Evolutionary conservation across 2,329 filamentous ascomycete species (phyloP).

Genomic region (Fusarium sp.): DNA sequence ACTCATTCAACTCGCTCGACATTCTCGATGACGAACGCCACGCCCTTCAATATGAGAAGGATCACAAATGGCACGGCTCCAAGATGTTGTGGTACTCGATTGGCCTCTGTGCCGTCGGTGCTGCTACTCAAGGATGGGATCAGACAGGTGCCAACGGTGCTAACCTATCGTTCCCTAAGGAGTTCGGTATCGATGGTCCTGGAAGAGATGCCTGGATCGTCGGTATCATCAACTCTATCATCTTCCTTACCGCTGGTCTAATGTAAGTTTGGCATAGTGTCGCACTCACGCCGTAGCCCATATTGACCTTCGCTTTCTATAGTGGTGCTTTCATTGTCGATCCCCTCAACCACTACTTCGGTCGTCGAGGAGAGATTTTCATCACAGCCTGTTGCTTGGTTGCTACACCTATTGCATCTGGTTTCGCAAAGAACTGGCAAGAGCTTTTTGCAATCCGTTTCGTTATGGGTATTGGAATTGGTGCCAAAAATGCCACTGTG

Average conservation of each 20-base stretch:
- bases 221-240: conserved; percentile 72
- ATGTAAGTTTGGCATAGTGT: neutral
- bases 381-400: conserved; percentile 81
- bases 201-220: conserved; percentile 63
- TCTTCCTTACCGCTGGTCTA: conserved; percentile 54
- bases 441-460: conserved; percentile 78
- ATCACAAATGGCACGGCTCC: conserved; percentile 78
- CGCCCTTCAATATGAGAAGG: conserved; percentile 71
- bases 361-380: conserved; percentile 74
- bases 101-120: conserved; percentile 76
- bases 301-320: neutral
- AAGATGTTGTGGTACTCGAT: conserved; percentile 76
- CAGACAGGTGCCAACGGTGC: conserved; percentile 74
- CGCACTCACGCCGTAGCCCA: accelerated
- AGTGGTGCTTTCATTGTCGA: conserved; percentile 64
- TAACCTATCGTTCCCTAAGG: conserved; percentile 71
- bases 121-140: conserved; percentile 78
- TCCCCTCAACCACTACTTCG: conserved; percentile 67
- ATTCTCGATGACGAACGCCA: conserved; percentile 48
- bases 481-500: conserved; percentile 74
- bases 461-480: conserved; percentile 78
- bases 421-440: conserved; percentile 76
- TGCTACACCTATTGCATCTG: conserved; percentile 73
- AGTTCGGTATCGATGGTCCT: conserved; percentile 57
- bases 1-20: conserved; percentile 8